phyloP scores from a whole-genome alignment of 2,329 filamentous ascomycete species.

The Alternaria viburni region DNA sequence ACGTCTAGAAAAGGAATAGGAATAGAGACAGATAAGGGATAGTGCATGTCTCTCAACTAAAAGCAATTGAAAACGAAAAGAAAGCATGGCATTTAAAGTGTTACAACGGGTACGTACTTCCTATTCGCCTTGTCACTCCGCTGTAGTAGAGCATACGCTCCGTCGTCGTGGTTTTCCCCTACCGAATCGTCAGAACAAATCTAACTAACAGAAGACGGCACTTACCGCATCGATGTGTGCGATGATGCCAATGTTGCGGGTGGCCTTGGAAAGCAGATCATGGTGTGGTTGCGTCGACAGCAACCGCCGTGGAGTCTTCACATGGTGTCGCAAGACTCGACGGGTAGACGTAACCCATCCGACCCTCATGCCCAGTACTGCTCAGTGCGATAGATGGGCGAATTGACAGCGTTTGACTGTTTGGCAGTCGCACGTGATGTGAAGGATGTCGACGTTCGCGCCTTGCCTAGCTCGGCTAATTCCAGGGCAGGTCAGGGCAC shows the following conservation, averaged over 20 bases:
- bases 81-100: neutral
- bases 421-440: constrained; percentile 34
- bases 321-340: constrained; percentile 42
- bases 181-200: constrained; percentile 3
- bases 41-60: neutral
- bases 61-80: neutral
- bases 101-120: constrained; percentile 56
- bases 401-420: constrained; percentile 9
- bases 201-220: constrained; percentile 4
- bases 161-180: constrained; percentile 96
- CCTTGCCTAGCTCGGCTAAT: constrained; percentile 36
- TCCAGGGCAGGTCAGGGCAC: constrained; percentile 12
- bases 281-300: constrained; percentile 32
- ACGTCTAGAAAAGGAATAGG: neutral
- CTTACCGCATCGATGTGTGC: constrained; percentile 91
- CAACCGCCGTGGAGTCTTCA: constrained; percentile 36
- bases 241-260: constrained; percentile 96
- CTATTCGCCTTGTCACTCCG: constrained; percentile 84
- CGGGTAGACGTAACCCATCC: constrained; percentile 44
- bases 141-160: constrained; percentile 99
- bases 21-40: neutral
- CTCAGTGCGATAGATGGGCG: constrained; percentile 10
- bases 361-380: constrained; percentile 41
- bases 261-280: constrained; percentile 66
- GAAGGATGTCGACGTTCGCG: constrained; percentile 25